phyloP scores from a whole-genome alignment of 1,284 basidiomycete genomes.

The Malassezia furfur region DNA sequence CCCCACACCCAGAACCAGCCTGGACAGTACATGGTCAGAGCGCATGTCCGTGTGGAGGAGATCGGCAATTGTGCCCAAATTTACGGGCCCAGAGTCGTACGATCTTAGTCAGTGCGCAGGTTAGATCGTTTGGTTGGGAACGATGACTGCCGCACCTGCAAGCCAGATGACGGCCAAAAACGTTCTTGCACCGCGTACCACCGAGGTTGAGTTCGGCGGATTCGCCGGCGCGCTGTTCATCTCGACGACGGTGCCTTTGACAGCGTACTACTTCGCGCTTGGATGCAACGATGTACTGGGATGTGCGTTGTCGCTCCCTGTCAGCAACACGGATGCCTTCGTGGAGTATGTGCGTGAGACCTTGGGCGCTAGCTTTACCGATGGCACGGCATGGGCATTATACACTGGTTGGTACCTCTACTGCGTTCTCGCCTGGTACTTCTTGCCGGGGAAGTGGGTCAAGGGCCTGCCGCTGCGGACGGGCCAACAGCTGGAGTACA shows the following conservation, averaged over 20 bases:
- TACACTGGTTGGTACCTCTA: slow-evolving; percentile 88
- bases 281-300: slow-evolving; percentile 62
- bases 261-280: slow-evolving; percentile 72
- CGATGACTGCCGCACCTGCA: too few species aligned
- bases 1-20: background rate
- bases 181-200: slow-evolving; percentile 52
- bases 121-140: too few species aligned
- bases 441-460: slow-evolving; percentile 78
- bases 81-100: background rate
- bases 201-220: slow-evolving; percentile 73
- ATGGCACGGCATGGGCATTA: slow-evolving; percentile 63
- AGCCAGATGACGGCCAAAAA: background rate
- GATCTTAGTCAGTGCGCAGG: background rate
- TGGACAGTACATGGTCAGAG: background rate
- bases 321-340: slow-evolving; percentile 22
- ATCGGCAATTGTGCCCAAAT: background rate
- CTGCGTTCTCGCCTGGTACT: slow-evolving; percentile 67
- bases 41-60: background rate
- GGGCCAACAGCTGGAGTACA: slow-evolving; percentile 70
- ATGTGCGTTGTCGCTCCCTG: slow-evolving; percentile 30
- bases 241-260: slow-evolving; percentile 62
- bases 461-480: slow-evolving; percentile 69
- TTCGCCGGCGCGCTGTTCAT: slow-evolving; percentile 69
- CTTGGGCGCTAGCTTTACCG: slow-evolving; percentile 56
- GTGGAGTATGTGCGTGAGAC: slow-evolving; percentile 18